A percentile compares a stretch with the other conserved stretches of the same genome.
These are phyloP conservation scores for Heteromeles arbutifolia DNA, from an alignment of 306 rosid species.

Conservation along the genomic window DNA sequence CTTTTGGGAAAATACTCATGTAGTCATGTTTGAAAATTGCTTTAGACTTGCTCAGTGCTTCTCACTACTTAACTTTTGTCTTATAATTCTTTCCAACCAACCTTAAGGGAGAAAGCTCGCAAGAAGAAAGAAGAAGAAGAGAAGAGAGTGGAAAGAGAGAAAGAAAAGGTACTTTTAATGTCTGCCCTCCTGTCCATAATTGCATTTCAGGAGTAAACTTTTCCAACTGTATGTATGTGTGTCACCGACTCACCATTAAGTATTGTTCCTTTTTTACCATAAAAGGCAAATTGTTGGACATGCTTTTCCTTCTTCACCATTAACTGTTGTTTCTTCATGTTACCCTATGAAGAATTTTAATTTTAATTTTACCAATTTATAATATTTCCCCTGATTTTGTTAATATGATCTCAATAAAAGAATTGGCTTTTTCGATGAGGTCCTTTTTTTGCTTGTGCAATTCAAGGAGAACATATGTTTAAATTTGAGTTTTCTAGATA, in stretches of 20 bases:
- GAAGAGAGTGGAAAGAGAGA: constrained; percentile 75
- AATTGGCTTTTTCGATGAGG: background rate
- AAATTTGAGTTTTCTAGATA: background rate
- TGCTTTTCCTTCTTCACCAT: background rate
- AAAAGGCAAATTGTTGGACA: background rate
- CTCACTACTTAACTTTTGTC: constrained; percentile 1
- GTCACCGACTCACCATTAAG: background rate
- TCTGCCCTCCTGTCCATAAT: constrained; percentile 6
- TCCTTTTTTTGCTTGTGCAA: background rate
- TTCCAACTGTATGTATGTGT: background rate
- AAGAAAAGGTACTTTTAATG: constrained; percentile 59
- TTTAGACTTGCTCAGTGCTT: constrained; percentile 6
- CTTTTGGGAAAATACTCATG: background rate
- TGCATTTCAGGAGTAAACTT: background rate
- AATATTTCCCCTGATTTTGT: background rate
- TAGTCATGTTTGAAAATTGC: background rate
- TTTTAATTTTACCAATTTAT: background rate
- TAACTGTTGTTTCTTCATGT: background rate
- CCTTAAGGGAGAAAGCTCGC: constrained; percentile 86
- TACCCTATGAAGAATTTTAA: background rate
- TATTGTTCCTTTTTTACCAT: no score
- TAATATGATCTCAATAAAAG: background rate
- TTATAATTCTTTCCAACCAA: constrained; percentile 7
- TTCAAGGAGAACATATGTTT: background rate
- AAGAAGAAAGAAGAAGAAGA: constrained; percentile 99